A percentile compares a stretch with the other conserved stretches of the same genome.
Conservation (phyloP, 2,329 filamentous ascomycete species). For the Teratosphaeria zuluensis region DNA sequence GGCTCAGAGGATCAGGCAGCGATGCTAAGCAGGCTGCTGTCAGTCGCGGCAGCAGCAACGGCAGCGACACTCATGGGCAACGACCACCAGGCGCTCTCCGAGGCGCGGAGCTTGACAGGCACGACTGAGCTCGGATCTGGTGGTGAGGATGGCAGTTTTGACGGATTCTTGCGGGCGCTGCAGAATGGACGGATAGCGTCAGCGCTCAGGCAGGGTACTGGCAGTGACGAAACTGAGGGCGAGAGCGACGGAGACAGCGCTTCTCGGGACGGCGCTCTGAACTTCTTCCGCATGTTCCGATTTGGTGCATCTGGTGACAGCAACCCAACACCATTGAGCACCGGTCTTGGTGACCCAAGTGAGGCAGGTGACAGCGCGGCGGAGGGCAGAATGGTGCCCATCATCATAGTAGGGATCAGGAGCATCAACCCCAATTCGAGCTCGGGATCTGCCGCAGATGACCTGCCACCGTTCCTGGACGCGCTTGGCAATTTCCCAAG, state of each 20-base stretch:
- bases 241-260: slow-evolving; percentile 32
- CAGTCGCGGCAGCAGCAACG: slow-evolving; percentile 54
- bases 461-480: slow-evolving; percentile 42
- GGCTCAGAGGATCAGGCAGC: slow-evolving; percentile 53
- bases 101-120: slow-evolving; percentile 44
- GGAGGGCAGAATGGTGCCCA: slow-evolving; percentile 53
- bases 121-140: slow-evolving; percentile 19
- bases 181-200: slow-evolving; percentile 52
- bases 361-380: slow-evolving; percentile 30
- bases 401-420: slow-evolving; percentile 60
- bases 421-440: slow-evolving; percentile 49
- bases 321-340: slow-evolving; percentile 11
- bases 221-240: slow-evolving; percentile 4
- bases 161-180: slow-evolving; percentile 53
- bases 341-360: slow-evolving; percentile 10
- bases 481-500: slow-evolving; percentile 40
- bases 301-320: slow-evolving; percentile 46
- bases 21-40: slow-evolving; percentile 51
- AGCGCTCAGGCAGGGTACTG: slow-evolving; percentile 37
- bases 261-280: slow-evolving; percentile 42
- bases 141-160: slow-evolving; percentile 52
- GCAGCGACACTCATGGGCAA: slow-evolving; percentile 56
- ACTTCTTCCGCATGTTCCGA: slow-evolving; percentile 60
- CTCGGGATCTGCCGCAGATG: slow-evolving; percentile 29
- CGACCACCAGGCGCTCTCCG: slow-evolving; percentile 44